Conservation (phyloP, 2,329 filamentous ascomycete species). For the Arachnomyces sp. region DNA sequence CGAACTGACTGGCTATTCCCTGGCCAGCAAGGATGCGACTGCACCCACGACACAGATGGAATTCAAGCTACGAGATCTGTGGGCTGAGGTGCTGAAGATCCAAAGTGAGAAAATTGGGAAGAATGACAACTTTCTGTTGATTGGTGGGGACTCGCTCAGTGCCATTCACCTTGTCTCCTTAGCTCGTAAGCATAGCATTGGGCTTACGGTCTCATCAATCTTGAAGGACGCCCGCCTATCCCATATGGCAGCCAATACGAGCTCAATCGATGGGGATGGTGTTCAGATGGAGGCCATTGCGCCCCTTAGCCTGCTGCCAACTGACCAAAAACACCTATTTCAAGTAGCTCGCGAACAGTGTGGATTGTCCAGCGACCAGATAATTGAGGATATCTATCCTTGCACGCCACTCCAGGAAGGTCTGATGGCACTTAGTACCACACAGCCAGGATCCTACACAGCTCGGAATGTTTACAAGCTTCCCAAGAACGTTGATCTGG, state of each 20-base stretch:
- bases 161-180: constrained; percentile 43
- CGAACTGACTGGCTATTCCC: constrained; percentile 7
- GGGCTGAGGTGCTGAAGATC: constrained; percentile 8
- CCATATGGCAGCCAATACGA: constrained; percentile 26
- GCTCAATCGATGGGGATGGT: constrained; percentile 4
- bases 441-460: constrained; percentile 31
- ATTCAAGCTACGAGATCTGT: constrained; percentile 5
- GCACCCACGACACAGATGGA: constrained; percentile 4
- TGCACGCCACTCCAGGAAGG: constrained; percentile 12
- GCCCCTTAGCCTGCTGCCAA: constrained; percentile 12
- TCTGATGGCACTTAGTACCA: constrained; percentile 10
- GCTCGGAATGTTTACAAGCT: constrained; percentile 28
- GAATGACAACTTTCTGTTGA: constrained; percentile 21
- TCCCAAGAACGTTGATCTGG: constrained; percentile 18
- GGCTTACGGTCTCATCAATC: constrained; percentile 38
- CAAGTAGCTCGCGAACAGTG: constrained; percentile 3
- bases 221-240: constrained; percentile 36
- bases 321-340: constrained; percentile 4
- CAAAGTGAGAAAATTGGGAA: constrained; percentile 3
- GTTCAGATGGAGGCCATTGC: neutral
- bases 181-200: constrained; percentile 38
- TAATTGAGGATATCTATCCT: constrained; percentile 14
- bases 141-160: constrained; percentile 44
- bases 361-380: neutral
- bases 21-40: constrained; percentile 6